Evolutionary conservation across 2,329 filamentous ascomycete genomes (phyloP), one percentile per base, ranked within the genome.

Genomic region (Cercospora berteroae): DNA sequence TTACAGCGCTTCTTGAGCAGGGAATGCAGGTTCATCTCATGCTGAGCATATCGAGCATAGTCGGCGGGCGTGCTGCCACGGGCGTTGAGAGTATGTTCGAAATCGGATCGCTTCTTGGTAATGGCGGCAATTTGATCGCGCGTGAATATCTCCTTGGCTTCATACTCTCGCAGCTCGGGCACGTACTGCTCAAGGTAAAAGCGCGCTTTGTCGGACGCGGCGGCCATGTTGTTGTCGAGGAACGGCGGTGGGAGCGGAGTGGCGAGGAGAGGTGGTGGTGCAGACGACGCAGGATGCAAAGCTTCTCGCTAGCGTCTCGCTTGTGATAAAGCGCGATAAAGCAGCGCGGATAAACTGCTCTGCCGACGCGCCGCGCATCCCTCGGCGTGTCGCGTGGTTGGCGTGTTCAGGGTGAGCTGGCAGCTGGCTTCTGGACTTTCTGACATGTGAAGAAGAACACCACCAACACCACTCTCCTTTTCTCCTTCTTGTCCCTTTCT

Each of bases 171-270:
- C 66, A 99, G 86, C 79, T 98, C 94, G 16, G 94, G 93, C 52
- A 97, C 92, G 2, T 91, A 90, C 73, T 94, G 90, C 83, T 99
- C 95, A 71, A 98, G 87, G 80, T 92, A 97, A 81, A 94, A 98
- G 67, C 94, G 92, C 65, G 94, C 95, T 81, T 97, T 98, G 77
- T 98, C 95, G 70, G 91, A 90, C 67, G 95, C 90, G 50, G 88
- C 90, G 1, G 93, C 87, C 93, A 97, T 96, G 20, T 52, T 55
- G 48, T 25, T 16, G 60, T 31, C 12, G 52, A 20, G 6, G 36
- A 16, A 33, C 5, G 60, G 16, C 12, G 27, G 61, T 42, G 20
- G 50, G 25, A 25, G 23, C 31, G 50, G 29, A 58, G 55, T 58
- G 55, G 55, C 55, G 55, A 27, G 18, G n/a, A 36, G 52, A 23